Evolutionary conservation across 2,329 filamentous ascomycete genomes (phyloP).

Genomic region (Cladosporium halotolerans): DNA sequence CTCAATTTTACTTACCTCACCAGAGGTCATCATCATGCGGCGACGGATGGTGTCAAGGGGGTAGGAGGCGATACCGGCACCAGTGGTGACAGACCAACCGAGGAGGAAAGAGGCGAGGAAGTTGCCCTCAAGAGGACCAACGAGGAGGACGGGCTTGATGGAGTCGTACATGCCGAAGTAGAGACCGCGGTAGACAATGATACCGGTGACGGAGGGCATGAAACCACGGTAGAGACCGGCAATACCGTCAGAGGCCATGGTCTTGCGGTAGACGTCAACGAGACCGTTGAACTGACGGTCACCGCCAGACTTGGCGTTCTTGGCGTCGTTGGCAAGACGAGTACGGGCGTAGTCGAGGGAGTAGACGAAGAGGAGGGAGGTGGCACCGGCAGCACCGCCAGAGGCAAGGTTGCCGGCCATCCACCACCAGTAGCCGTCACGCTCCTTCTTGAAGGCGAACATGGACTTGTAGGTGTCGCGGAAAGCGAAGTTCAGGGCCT

Average conservation of each 20-base stretch:
- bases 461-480: constrained; percentile 99
- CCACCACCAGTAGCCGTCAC: constrained; percentile 97
- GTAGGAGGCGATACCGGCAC: constrained; percentile 99
- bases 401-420: constrained; percentile 99
- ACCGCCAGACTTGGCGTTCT: constrained; percentile 94
- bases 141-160: constrained; percentile 96
- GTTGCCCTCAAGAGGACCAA: constrained; percentile 88
- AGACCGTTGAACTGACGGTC: constrained; percentile 99
- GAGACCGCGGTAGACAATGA: constrained; percentile 99
- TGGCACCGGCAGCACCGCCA: constrained; percentile 99
- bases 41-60: constrained; percentile 99
- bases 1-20: constrained; percentile 49
- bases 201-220: constrained; percentile 98
- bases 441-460: constrained; percentile 99
- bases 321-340: constrained; percentile 99
- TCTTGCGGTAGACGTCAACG: constrained; percentile 99
- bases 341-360: constrained; percentile 99
- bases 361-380: constrained; percentile 99
- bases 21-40: constrained; percentile 99
- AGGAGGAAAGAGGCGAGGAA: constrained; percentile 99
- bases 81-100: constrained; percentile 98
- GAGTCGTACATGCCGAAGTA: constrained; percentile 99
- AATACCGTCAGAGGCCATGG: constrained; percentile 95
- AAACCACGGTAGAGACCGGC: constrained; percentile 99
- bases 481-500: constrained; percentile 99